Percentiles rank a stretch among this genome's conserved stretches.
Evolutionary conservation across 257 asterid genomes (phyloP).

Genomic region (Mitragyna speciosa): DNA sequence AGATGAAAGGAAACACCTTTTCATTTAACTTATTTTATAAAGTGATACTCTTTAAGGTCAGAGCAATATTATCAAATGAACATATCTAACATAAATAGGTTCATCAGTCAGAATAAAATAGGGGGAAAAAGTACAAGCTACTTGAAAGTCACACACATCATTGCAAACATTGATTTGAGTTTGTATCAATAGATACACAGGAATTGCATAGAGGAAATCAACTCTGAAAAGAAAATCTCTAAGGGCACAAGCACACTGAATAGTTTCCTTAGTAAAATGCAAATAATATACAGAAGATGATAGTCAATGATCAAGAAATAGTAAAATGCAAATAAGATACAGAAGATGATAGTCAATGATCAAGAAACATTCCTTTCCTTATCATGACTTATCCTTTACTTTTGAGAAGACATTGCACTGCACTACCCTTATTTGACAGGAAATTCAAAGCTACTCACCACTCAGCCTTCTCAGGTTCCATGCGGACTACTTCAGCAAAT

Average conservation of each 20-base stretch:
- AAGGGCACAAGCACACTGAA: background rate
- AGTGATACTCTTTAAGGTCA: too few species aligned
- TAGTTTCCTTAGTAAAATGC: background rate
- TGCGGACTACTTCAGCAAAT: constrained; percentile 78
- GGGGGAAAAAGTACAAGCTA: too few species aligned
- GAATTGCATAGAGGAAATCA: background rate
- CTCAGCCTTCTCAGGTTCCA: constrained; percentile 98
- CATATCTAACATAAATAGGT: background rate
- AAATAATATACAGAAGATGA: background rate
- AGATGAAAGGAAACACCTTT: too few species aligned
- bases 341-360: too few species aligned
- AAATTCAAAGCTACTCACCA: constrained; percentile 46
- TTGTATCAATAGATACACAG: background rate
- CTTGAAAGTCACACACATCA: background rate
- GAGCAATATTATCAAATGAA: too few species aligned
- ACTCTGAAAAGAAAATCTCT: background rate
- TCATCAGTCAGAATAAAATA: background rate
- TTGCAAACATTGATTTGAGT: background rate
- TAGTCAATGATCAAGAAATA: background rate
- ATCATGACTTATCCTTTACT: background rate
- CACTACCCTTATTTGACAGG: background rate
- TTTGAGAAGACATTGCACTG: background rate
- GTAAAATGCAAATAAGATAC: background rate
- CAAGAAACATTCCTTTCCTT: background rate
- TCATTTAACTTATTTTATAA: too few species aligned